Base-by-base conservation (phyloP, 2,329 filamentous ascomycete genomes). In the Apiospora arundinis region DNA sequence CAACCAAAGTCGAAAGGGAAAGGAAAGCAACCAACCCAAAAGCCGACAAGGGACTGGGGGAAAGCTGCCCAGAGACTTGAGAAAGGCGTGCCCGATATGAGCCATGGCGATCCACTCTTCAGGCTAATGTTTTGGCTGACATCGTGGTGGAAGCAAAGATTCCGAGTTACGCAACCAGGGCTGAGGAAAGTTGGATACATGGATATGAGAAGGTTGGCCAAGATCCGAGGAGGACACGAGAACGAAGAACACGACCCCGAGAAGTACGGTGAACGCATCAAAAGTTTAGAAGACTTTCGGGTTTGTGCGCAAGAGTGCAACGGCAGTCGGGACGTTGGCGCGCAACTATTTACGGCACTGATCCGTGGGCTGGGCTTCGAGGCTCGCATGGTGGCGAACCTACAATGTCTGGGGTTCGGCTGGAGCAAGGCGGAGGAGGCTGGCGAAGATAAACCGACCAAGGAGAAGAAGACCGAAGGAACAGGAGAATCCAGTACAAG, bases 141-240 rank as follows among this genome's bases (percentile, higher is more conserved):
- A 12, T 88, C 91, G 1, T 98, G 94, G 86, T 99, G 96, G 96
- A 95, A 92, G 79, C 92, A 95, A 76, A 88, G 91, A 45, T 99
- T 97, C 80, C 88, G 85, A 1, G 86, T 96, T 60, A 94, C 91
- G 0, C 88, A 92, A 0, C 94, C 95, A 0, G 94, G 93, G 0
- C 78, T 98, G 28, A 89, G 95, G n/a, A 99, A 98, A 83, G 88
- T 90, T 78, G 96, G 96, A 0, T 98, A 98, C 79, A 92, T 95
- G 84, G 87, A 92, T 0, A 87, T 94, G n/a, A 87, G 92, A 75
- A 87, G 90, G 32, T 83, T 97, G 2, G 92, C 94, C 75, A 88
- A 91, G n/a, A 86, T 96, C 72, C 90, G 92, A 8, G 91, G 92
- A 44, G 91, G 89, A 0, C 94, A 92, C 80, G 87, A 89, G 44